phyloP scores from a whole-genome alignment of 2,329 filamentous ascomycete genomes.

The Colletotrichum endophyticum region DNA sequence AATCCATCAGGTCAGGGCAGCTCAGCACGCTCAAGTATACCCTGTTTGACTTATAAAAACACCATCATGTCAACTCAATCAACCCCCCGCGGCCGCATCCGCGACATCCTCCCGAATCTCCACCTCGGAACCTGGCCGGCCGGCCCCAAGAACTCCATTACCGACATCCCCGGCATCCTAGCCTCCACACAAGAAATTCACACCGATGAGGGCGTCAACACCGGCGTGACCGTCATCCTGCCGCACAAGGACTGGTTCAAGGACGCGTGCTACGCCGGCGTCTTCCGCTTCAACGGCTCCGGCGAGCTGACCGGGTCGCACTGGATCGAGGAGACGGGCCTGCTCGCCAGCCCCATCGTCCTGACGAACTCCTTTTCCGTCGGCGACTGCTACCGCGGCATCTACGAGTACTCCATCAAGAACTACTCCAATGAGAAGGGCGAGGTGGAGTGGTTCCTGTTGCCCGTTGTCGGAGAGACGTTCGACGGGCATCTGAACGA shows the following conservation, averaged over 20 bases:
- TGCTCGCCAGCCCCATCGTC: slow-evolving; percentile 63
- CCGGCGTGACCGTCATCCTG: slow-evolving; percentile 55
- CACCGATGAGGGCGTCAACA: slow-evolving; percentile 44
- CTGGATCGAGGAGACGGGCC: slow-evolving; percentile 66
- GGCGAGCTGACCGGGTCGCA: slow-evolving; percentile 67
- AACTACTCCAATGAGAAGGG: slow-evolving; percentile 46
- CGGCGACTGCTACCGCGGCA: slow-evolving; percentile 62
- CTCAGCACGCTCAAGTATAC: background rate
- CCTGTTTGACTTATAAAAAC: background rate
- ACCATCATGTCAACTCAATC: background rate
- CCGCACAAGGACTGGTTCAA: slow-evolving; percentile 49
- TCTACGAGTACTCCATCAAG: slow-evolving; percentile 59
- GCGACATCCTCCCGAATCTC: slow-evolving; percentile 48
- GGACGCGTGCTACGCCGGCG: slow-evolving; percentile 50
- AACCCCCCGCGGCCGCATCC: slow-evolving; percentile 35
- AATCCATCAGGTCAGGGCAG: background rate
- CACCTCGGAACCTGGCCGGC: slow-evolving; percentile 47
- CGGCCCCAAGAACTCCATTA: slow-evolving; percentile 54
- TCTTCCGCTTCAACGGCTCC: slow-evolving; percentile 68
- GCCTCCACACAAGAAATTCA: slow-evolving; percentile 51
- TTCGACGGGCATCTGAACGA: slow-evolving; percentile 68
- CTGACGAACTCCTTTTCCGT: slow-evolving; percentile 64
- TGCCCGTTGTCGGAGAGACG: slow-evolving; percentile 67
- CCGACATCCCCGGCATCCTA: slow-evolving; percentile 54
- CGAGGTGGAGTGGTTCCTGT: slow-evolving; percentile 55